phyloP scores from a whole-genome alignment of 345 rosid genomes.

The Luvunga scandens region DNA sequence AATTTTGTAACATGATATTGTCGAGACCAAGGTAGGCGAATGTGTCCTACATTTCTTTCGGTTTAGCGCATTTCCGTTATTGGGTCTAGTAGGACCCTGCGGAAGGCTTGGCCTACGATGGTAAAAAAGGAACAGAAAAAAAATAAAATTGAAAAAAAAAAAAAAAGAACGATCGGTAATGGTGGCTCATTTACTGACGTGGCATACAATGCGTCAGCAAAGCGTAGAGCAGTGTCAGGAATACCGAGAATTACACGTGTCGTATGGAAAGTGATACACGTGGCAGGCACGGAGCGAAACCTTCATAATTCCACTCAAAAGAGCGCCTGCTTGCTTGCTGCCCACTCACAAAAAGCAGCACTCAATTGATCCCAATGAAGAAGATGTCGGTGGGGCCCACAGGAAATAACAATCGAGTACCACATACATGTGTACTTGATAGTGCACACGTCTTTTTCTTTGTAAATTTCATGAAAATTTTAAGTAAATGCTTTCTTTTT shows the following conservation, averaged over 20 bases:
- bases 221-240: slow-evolving; percentile 28
- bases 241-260: not conserved
- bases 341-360: slow-evolving; percentile 15
- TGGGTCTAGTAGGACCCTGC: not conserved
- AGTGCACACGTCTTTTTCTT: too few species aligned
- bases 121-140: not conserved
- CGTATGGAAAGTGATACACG: not conserved
- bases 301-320: slow-evolving; percentile 3
- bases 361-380: not conserved
- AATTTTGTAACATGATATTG: not conserved
- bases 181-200: not conserved
- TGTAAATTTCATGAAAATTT: not conserved
- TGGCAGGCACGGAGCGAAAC: not conserved
- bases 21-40: not conserved
- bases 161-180: too few species aligned
- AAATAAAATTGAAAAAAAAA: too few species aligned
- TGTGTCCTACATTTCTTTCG: not conserved
- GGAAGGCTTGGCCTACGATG: too few species aligned
- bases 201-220: slow-evolving; percentile 13
- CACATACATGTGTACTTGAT: not conserved
- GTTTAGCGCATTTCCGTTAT: not conserved
- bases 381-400: not conserved
- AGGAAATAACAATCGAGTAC: not conserved
- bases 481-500: too few species aligned
- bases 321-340: not conserved